Percentiles rank a stretch among this genome's conserved stretches.
Conservation (phyloP, 257 asterid species). For the Parsonsia alboflavescens region DNA sequence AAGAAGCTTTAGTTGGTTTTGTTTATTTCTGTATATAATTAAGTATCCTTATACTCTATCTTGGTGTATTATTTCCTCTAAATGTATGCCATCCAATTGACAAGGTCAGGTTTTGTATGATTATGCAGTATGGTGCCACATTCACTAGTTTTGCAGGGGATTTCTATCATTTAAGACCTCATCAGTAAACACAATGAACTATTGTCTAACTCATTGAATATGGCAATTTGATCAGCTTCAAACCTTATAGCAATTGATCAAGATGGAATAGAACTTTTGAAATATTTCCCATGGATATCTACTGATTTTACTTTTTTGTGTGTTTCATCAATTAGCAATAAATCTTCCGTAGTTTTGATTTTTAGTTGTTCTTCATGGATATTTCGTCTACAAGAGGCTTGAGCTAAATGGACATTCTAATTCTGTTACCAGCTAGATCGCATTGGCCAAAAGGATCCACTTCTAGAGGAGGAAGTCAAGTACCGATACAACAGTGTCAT, state of each 20-base stretch:
- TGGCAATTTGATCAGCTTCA: background rate
- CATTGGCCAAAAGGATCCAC: constrained; percentile 80
- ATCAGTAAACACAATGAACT: background rate
- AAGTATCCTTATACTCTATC: background rate
- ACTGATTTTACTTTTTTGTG: background rate
- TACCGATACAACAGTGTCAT: constrained; percentile 84
- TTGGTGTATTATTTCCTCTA: background rate
- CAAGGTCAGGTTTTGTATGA: background rate
- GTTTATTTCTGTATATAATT: background rate
- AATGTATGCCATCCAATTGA: background rate
- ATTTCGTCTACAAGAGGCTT: background rate
- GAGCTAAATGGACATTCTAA: constrained; percentile 11
- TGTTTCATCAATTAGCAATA: background rate
- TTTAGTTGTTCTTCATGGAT: background rate
- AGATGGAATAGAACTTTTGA: background rate
- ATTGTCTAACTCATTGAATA: background rate
- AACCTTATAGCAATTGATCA: background rate
- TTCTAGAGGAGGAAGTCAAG: constrained; percentile 82
- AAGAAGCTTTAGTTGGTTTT: background rate
- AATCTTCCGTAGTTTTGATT: background rate
- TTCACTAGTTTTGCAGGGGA: background rate
- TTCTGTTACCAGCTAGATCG: constrained; percentile 64
- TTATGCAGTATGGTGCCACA: background rate
- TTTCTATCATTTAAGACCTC: background rate
- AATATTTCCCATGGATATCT: background rate